A percentile compares a stretch with the other conserved stretches of the same genome.
Conservation (phyloP, 371 early-diverging fungal species). For the Lichtheimia ramosa region DNA sequence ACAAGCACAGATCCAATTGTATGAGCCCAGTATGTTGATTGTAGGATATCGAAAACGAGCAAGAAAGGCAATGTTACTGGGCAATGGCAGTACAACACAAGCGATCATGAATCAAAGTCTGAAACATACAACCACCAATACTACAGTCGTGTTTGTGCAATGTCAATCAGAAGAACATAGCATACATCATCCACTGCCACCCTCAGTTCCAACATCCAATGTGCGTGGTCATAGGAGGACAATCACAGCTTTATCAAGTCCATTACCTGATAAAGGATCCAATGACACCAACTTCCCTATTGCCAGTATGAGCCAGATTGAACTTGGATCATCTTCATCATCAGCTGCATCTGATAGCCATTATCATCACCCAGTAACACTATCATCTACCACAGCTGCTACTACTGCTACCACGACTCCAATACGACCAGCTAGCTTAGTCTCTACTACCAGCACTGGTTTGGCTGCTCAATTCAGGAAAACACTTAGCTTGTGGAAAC, state of each 20-base stretch:
- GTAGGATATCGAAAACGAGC: slow-evolving; percentile 9
- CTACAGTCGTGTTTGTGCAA: slow-evolving; percentile 14
- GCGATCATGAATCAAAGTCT: slow-evolving; percentile 10
- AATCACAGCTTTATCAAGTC: slow-evolving; percentile 1
- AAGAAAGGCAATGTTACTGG: slow-evolving; percentile 1
- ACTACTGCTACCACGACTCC: too few species aligned
- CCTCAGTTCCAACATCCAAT: neutral
- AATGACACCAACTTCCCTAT: neutral
- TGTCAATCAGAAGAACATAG: neutral
- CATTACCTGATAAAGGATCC: slow-evolving; percentile 2
- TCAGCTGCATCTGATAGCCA: too few species aligned
- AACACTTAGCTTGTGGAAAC: too few species aligned
- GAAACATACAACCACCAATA: slow-evolving; percentile 3
- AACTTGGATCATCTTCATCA: too few species aligned
- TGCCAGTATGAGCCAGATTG: too few species aligned
- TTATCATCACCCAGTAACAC: too few species aligned
- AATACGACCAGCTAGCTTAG: too few species aligned
- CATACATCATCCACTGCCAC: neutral
- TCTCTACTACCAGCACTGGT: too few species aligned
- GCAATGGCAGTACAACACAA: slow-evolving; percentile 1
- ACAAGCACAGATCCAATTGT: slow-evolving; percentile 15
- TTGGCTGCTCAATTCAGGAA: too few species aligned
- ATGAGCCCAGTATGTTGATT: slow-evolving; percentile 15
- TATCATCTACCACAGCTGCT: too few species aligned
- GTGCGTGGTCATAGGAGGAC: slow-evolving; percentile 3